phyloP scores from a whole-genome alignment of 129 eudicot genomes.

The Lonicera japonica region DNA sequence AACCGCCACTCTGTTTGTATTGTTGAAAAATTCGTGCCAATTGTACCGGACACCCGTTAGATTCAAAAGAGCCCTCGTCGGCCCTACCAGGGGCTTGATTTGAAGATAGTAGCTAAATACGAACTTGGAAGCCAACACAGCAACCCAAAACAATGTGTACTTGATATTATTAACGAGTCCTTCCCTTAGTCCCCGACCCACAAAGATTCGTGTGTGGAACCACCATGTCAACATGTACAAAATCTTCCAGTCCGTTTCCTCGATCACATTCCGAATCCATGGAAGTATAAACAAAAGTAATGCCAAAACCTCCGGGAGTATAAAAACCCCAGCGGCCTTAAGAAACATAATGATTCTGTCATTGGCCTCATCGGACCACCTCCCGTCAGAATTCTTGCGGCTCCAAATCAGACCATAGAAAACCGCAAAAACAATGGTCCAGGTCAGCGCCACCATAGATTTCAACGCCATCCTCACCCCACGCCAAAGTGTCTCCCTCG shows the following conservation, averaged over 20 bases:
- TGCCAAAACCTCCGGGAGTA: constrained; percentile 72
- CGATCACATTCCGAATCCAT: constrained; percentile 70
- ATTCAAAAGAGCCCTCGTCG: constrained; percentile 57
- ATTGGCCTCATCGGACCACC: constrained; percentile 65
- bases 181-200: constrained; percentile 82
- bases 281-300: constrained; percentile 63
- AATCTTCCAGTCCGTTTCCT: constrained; percentile 45
- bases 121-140: constrained; percentile 63
- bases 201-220: constrained; percentile 72
- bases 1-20: constrained; percentile 58
- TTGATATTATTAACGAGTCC: constrained; percentile 76
- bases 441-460: constrained; percentile 55
- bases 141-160: constrained; percentile 74
- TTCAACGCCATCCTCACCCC: constrained; percentile 77
- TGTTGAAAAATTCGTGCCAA: constrained; percentile 82
- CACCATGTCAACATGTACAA: constrained; percentile 77
- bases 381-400: constrained; percentile 48
- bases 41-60: constrained; percentile 18
- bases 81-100: constrained; percentile 72
- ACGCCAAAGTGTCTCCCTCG: constrained; percentile 42
- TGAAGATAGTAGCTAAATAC: constrained; percentile 71
- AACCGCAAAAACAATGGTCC: constrained; percentile 58
- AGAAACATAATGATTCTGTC: constrained; percentile 58
- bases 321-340: constrained; percentile 57
- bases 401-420: constrained; percentile 77